These are phyloP conservation scores for Medicago lupulina DNA, from an alignment of 306 rosid genomes.

Conservation along the genomic window DNA sequence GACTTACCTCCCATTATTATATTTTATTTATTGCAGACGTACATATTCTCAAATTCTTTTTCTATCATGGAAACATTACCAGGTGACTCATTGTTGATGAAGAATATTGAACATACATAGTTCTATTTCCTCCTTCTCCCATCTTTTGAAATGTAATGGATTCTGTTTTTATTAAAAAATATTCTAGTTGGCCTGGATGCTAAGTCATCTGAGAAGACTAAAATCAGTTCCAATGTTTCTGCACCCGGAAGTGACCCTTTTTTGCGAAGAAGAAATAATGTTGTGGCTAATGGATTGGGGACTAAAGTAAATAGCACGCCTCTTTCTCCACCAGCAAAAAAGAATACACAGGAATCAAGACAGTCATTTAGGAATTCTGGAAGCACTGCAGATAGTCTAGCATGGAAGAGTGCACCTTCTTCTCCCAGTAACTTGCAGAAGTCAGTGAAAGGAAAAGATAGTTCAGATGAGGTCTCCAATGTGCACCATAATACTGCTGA, in stretches of 20 bases:
- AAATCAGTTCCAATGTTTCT: constrained; percentile 53
- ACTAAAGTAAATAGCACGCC: constrained; percentile 61
- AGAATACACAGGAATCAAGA: constrained; percentile 44
- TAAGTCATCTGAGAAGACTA: constrained; percentile 71
- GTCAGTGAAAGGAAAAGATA: constrained; percentile 54
- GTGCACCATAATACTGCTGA: constrained; percentile 65
- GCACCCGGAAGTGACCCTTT: constrained; percentile 50
- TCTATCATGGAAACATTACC: constrained; percentile 90
- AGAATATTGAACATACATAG: constrained; percentile 37
- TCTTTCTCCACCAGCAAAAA: constrained; percentile 52
- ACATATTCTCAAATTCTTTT: constrained; percentile 85
- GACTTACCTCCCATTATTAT: constrained; percentile 32
- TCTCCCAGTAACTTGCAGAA: constrained; percentile 53
- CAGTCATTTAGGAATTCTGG: constrained; percentile 51
- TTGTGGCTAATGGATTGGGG: constrained; percentile 55
- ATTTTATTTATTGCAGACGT: constrained; percentile 72
- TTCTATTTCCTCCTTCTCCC: constrained; percentile 26
- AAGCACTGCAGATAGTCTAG: constrained; percentile 52
- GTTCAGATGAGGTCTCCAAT: constrained; percentile 51
- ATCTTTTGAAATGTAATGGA: constrained; percentile 45
- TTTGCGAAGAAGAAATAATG: constrained; percentile 58
- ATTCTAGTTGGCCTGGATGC: constrained; percentile 65
- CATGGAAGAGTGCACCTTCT: constrained; percentile 51
- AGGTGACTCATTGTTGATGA: constrained; percentile 64
- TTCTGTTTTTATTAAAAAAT: constrained; percentile 44